Base-by-base conservation (phyloP, 495 filamentous ascomycete genomes). In the Neurospora discreta region DNA sequence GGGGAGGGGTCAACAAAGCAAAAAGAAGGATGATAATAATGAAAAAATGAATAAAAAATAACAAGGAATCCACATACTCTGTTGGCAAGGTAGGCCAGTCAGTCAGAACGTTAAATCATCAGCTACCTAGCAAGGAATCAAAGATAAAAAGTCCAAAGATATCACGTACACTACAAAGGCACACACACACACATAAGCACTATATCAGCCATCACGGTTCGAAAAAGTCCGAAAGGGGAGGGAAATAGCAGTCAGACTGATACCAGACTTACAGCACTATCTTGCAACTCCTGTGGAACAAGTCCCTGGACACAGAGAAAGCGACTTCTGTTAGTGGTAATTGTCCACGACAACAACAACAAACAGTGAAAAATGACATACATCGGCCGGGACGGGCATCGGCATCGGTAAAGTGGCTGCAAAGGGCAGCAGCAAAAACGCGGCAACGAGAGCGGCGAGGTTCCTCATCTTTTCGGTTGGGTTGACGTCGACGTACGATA, bases 81-180 rank as follows among this genome's bases (percentile, higher is more conserved):
- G 0, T 10, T n/a, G 0, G 0, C n/a, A n/a, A 44, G 2, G 7
- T 1, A 3, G 9, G n/a, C n/a, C n/a, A n/a, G 18, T 43, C 6
- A 43, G 42, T 43, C 33, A 36, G 0, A 5, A 36, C 4, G 4
- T 36, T 5, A 36, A 5, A 36, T 5, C 33, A 36, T 36, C 33
- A 36, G 33, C 33, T 36, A 0, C 5, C 33, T 4, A 1, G 3
- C n/a, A n/a, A n/a, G n/a, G n/a, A n/a, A n/a, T n/a, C n/a, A 41
- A 41, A 41, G 13, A 41, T n/a, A 41, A 41, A 5, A 41, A 6
- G 13, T 41, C 13, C 11, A 52, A 36, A 5, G 4, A 36, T 6
- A 36, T 60, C 13, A 60, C 26, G 13, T 60, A 60, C 26, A 60
- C 52, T 60, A 18, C 13, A 1, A 1, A 0, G 5, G 1, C 9